Conservation (phyloP, 2,329 filamentous ascomycete genomes). For the Diaporthe eres region DNA sequence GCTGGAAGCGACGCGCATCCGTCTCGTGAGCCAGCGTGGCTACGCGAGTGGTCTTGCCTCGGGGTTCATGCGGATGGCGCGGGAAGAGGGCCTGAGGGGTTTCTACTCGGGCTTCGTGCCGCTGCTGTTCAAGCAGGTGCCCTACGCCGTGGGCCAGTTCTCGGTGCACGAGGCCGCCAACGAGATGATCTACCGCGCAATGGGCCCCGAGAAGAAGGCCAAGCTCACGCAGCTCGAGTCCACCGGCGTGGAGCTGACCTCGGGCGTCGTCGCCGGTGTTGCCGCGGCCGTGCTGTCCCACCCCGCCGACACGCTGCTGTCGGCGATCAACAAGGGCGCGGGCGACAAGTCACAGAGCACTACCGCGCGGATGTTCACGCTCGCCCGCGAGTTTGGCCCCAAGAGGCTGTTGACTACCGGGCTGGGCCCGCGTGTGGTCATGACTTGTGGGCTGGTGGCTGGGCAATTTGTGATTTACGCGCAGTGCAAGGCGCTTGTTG, state of each 20-base stretch:
- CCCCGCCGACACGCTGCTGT: slow-evolving; percentile 79
- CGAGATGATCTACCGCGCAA: slow-evolving; percentile 78
- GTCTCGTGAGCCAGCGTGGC: slow-evolving; percentile 84
- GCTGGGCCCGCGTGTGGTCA: slow-evolving; percentile 65
- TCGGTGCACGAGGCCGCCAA: slow-evolving; percentile 92
- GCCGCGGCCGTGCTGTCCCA: slow-evolving; percentile 91
- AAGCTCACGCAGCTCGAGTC: slow-evolving; percentile 78
- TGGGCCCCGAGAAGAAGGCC: slow-evolving; percentile 78
- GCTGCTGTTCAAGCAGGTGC: slow-evolving; percentile 89
- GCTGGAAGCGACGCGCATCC: slow-evolving; percentile 84
- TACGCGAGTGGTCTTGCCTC: slow-evolving; percentile 80
- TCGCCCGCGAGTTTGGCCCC: slow-evolving; percentile 66
- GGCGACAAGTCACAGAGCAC: slow-evolving; percentile 63
- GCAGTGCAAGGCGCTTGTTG: slow-evolving; percentile 67
- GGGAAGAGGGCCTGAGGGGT: slow-evolving; percentile 81
- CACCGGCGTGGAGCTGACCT: slow-evolving; percentile 87
- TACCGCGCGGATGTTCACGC: slow-evolving; percentile 66
- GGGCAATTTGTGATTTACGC: slow-evolving; percentile 70
- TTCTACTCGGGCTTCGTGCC: slow-evolving; percentile 95
- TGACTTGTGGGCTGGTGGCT: slow-evolving; percentile 67
- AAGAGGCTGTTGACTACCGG: slow-evolving; percentile 62
- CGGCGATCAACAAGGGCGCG: slow-evolving; percentile 69
- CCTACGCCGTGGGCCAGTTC: slow-evolving; percentile 96
- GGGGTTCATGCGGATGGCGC: slow-evolving; percentile 82
- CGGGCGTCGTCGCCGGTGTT: slow-evolving; percentile 89